Evolutionary conservation across 371 early-diverging fungal species (phyloP), one percentile per base, ranked within the genome.

Genomic region (Syncephalastrum sp.): DNA sequence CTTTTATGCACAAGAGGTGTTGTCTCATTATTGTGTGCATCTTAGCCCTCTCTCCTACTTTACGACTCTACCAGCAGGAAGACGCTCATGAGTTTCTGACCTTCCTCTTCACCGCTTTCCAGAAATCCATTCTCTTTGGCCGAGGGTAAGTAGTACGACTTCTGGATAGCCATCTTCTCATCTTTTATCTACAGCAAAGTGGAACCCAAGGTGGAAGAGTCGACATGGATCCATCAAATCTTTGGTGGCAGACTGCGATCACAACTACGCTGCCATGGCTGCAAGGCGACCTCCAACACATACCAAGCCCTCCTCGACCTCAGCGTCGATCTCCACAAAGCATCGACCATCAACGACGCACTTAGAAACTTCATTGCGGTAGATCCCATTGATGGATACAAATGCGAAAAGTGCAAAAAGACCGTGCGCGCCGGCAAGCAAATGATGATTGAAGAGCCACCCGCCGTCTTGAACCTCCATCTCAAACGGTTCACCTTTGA

Each of bases 1-100:
- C 12, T 3, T 5, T 24, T 6, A 12, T 50, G 49, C 13, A 38
- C n/a, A 4, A 54, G 42, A 2, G 38, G n/a, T 24, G 21, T 41
- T 54, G 5, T 25, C 51, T 60, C 29, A 44, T 19, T 42, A 45
- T 25, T 5, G n/a, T 58, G 12, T 16, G 38, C 12, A 12, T 53
- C 5, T 21, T 60, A 79, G 78, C 72, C 17, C 82, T 95, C 15
- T 91, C 92, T 42, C 84, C 82, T 59, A 88, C 87, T 42, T 81
- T 95, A 71, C 78, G 85, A 16, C 62, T 90, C 4, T 92, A 94
- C 14, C 67, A 90, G 15, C 95, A 96, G 66, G 96, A 95, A 57
- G 96, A 96, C 61, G 83, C 95, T 6, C 95, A 96, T 67, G 96
- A 96, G 72, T 92, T 95, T 57, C 69, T 91, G 24, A 76, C 92